These are phyloP conservation scores for Jaltomata sinuosa DNA, from an alignment of 257 asterid genomes.

Conservation along the genomic window DNA sequence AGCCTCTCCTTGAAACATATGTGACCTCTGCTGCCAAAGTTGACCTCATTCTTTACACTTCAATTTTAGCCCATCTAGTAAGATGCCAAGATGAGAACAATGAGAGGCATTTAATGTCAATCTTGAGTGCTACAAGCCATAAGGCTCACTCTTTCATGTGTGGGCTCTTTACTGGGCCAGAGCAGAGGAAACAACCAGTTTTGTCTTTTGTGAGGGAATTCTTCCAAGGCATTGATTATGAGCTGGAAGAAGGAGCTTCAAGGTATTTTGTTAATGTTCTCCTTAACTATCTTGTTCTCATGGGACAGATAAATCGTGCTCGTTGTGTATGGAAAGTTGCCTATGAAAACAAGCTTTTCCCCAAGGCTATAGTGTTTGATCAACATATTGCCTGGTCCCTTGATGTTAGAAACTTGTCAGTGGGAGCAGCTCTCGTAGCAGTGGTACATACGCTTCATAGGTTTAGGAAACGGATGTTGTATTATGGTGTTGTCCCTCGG, in stretches of 20 bases:
- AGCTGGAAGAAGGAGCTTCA: conserved; percentile 89
- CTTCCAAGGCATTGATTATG: conserved; percentile 77
- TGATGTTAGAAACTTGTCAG: conserved; percentile 88
- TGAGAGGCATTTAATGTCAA: conserved; percentile 93
- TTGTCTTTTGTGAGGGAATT: conserved; percentile 81
- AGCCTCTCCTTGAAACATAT: conserved; percentile 86
- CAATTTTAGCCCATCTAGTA: conserved; percentile 80
- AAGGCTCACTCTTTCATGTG: conserved; percentile 87
- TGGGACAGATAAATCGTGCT: conserved; percentile 98
- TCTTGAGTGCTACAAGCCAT: conserved; percentile 76
- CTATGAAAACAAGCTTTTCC: conserved; percentile 87
- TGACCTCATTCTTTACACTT: conserved; percentile 89
- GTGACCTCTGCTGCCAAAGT: conserved; percentile 69
- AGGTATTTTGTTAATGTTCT: conserved; percentile 88
- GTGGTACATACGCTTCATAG: conserved; percentile 96
- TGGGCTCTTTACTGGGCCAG: conserved; percentile 89
- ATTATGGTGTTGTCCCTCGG: conserved; percentile 92
- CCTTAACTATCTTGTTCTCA: conserved; percentile 86
- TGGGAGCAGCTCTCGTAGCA: conserved; percentile 92
- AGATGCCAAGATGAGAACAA: conserved; percentile 86
- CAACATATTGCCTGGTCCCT: conserved; percentile 98
- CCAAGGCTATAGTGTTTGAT: conserved; percentile 96
- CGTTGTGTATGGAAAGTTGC: conserved; percentile 99
- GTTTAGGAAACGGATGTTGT: conserved; percentile 92
- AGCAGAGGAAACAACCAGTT: conserved; percentile 84